Evolutionary conservation across 495 filamentous ascomycete species (phyloP).

Genomic region (Bacidia rubella): DNA sequence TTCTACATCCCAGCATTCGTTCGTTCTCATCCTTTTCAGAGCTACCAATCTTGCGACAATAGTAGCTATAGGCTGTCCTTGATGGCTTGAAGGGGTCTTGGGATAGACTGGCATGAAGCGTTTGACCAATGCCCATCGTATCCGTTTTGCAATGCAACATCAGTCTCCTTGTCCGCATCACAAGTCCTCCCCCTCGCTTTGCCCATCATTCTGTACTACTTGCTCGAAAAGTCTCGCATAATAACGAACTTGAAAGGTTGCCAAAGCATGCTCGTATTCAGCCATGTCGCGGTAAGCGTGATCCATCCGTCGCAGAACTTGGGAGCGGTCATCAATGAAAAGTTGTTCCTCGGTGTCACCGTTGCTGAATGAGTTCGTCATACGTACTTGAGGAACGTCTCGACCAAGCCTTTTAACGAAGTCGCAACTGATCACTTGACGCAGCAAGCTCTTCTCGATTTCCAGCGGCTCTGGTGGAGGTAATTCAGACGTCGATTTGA

Average conservation of each 20-base stretch:
- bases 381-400: slow-evolving; percentile 1
- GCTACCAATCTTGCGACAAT: too few relatives aligned
- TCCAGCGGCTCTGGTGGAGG: not conserved
- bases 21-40: too few relatives aligned
- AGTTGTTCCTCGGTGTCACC: slow-evolving; percentile 1
- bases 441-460: not conserved
- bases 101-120: too few relatives aligned
- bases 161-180: too few relatives aligned
- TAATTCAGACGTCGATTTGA: not conserved
- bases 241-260: not conserved
- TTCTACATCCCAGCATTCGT: too few relatives aligned
- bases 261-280: not conserved
- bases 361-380: slow-evolving; percentile 3
- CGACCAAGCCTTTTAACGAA: not conserved
- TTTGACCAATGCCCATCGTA: too few relatives aligned
- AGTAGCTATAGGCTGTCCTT: too few relatives aligned
- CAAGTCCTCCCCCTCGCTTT: too few relatives aligned
- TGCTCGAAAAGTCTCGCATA: too few relatives aligned
- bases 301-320: slow-evolving; percentile 8
- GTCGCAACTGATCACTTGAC: not conserved
- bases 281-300: not conserved
- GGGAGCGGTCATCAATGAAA: slow-evolving; percentile 4
- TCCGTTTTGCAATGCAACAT: too few relatives aligned
- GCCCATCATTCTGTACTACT: too few relatives aligned
- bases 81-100: too few relatives aligned